Evolutionary conservation across 768 basidiomycete species (phyloP).

Genomic region (Lanmaoa pseudosensibilis): DNA sequence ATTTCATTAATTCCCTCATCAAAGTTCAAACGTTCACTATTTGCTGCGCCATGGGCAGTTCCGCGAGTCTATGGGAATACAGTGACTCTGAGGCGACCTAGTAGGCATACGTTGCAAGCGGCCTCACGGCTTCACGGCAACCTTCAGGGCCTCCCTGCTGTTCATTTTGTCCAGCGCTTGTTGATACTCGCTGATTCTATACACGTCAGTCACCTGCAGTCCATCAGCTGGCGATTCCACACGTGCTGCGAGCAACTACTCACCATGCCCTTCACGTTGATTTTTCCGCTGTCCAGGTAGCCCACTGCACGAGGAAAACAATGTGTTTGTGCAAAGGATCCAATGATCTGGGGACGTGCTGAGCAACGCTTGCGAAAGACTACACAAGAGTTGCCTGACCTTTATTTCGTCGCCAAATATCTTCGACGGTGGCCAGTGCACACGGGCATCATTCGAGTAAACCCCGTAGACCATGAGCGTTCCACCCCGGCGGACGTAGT

Average conservation of each 20-base stretch:
- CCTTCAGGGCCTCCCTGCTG: conserved; percentile 54
- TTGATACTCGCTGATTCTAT: conserved; percentile 64
- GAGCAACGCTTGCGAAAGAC: background rate
- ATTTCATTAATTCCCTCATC: background rate
- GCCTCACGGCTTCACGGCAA: conserved; percentile 51
- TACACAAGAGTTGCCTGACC: conserved; percentile 28
- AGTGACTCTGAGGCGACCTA: background rate
- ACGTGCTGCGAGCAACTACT: background rate
- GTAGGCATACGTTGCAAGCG: no score
- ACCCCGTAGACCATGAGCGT: conserved; percentile 85
- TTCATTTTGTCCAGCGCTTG: conserved; percentile 70
- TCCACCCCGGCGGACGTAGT: conserved; percentile 79
- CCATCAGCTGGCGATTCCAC: background rate
- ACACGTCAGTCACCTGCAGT: conserved; percentile 46
- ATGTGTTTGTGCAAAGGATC: conserved; percentile 80
- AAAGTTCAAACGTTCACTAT: no score
- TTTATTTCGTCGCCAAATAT: conserved; percentile 68
- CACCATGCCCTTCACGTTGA: conserved; percentile 76
- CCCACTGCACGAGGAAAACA: conserved; percentile 88
- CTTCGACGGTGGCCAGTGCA: conserved; percentile 81
- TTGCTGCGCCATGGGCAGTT: background rate
- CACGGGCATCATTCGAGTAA: conserved; percentile 75
- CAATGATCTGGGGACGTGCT: conserved; percentile 58
- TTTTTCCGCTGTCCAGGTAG: conserved; percentile 80
- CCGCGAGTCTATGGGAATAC: background rate